These are phyloP conservation scores for Diaporthe citri DNA, from an alignment of 2,329 filamentous ascomycete species.

Conservation along the genomic window DNA sequence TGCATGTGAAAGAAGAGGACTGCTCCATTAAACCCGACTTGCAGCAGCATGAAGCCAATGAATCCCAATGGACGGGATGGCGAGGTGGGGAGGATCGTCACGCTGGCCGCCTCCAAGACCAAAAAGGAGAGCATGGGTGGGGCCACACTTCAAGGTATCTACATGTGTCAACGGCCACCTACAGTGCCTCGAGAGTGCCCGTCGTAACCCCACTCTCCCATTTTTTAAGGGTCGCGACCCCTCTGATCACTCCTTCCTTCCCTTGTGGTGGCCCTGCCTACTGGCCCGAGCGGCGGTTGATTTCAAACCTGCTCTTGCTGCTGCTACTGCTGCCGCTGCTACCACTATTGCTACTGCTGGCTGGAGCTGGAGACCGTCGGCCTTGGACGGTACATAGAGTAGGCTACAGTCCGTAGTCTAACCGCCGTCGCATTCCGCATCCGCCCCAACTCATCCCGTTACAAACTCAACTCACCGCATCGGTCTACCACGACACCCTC, in stretches of 20 bases:
- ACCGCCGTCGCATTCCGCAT: constrained; percentile 19
- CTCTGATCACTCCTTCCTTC: constrained; percentile 16
- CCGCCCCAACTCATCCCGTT: neutral
- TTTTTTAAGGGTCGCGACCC: constrained; percentile 24
- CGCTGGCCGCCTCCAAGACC: neutral
- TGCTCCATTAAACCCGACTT: neutral
- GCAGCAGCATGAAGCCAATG: neutral
- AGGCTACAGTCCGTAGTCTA: neutral
- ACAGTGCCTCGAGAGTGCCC: neutral
- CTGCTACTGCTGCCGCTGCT: neutral
- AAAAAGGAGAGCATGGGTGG: neutral
- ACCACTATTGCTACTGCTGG: neutral
- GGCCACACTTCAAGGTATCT: neutral
- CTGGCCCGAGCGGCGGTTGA: neutral
- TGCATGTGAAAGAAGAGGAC: neutral
- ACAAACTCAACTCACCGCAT: constrained; percentile 11
- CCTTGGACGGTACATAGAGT: neutral
- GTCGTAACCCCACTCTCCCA: constrained; percentile 18
- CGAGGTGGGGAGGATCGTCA: neutral
- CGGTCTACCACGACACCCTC: constrained; percentile 13
- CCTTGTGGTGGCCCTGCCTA: no score
- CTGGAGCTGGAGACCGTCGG: neutral
- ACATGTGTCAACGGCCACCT: neutral
- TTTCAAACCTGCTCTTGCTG: constrained; percentile 17
- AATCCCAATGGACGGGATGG: neutral